Evolutionary conservation across 2,329 filamentous ascomycete genomes (phyloP).

Genomic region (Diplodia mutila): DNA sequence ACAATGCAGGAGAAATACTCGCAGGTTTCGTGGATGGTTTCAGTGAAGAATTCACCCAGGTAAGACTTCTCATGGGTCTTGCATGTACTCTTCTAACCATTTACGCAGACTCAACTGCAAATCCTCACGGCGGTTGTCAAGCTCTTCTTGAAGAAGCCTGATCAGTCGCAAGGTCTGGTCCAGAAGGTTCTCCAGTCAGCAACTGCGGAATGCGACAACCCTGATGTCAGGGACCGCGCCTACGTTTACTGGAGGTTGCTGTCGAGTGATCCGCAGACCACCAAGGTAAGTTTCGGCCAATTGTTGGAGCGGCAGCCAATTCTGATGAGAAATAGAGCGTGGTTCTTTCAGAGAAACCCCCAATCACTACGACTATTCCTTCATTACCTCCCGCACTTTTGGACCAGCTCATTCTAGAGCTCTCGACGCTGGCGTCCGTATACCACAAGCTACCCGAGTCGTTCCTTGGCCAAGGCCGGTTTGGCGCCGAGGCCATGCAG

Average conservation of each 20-base stretch:
- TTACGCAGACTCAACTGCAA: constrained; percentile 83
- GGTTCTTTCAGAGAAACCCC: constrained; percentile 89
- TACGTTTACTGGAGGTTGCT: constrained; percentile 98
- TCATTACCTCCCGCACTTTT: constrained; percentile 81
- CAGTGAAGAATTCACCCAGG: constrained; percentile 94
- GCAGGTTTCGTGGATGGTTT: constrained; percentile 91
- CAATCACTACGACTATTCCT: constrained; percentile 92
- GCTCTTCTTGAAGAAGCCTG: constrained; percentile 94
- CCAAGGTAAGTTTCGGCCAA: constrained; percentile 66
- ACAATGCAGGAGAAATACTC: constrained; percentile 94
- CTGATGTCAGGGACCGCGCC: constrained; percentile 93
- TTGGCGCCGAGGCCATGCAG: constrained; percentile 91
- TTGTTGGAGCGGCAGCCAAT: background rate
- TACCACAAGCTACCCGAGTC: constrained; percentile 98
- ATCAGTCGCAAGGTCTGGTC: constrained; percentile 86
- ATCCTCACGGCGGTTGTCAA: constrained; percentile 97
- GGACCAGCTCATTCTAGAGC: constrained; percentile 85
- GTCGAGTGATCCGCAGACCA: constrained; percentile 86
- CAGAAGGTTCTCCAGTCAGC: constrained; percentile 93
- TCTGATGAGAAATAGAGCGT: constrained; percentile 62
- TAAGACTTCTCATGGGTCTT: constrained; percentile 39
- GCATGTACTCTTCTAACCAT: background rate
- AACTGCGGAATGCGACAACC: constrained; percentile 94
- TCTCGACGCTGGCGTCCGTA: constrained; percentile 93
- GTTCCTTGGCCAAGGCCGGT: constrained; percentile 95